phyloP scores from a whole-genome alignment of 306 rosid genomes.

The Begonia masoniana region DNA sequence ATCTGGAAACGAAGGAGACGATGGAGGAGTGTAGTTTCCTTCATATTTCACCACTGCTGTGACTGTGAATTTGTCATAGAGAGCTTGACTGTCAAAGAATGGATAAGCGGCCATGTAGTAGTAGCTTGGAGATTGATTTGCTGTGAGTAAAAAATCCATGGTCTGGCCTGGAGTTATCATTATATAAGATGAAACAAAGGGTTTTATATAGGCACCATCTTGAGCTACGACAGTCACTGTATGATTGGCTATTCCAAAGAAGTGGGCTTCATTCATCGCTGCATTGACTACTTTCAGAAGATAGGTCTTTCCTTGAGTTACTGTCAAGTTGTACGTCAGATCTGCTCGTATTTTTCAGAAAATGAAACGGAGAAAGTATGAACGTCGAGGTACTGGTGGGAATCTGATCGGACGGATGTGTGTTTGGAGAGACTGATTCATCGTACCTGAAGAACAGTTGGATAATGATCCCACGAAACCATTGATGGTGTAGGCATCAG shows the following conservation, averaged over 20 bases:
- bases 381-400: not conserved
- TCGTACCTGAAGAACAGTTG: slow-evolving; percentile 17
- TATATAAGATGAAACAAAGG: slow-evolving; percentile 5
- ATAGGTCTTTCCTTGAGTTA: slow-evolving; percentile 8
- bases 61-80: slow-evolving; percentile 1
- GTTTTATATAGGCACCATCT: slow-evolving; percentile 16
- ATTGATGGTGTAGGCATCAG: slow-evolving; percentile 18
- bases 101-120: slow-evolving; percentile 11
- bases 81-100: not conserved
- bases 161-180: slow-evolving; percentile 17
- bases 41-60: not conserved
- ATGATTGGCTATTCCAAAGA: slow-evolving; percentile 12
- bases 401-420: too few relatives aligned
- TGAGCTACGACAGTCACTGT: slow-evolving; percentile 9
- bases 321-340: not conserved
- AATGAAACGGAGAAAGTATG: not conserved
- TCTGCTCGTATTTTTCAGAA: not conserved
- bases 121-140: slow-evolving; percentile 3
- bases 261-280: slow-evolving; percentile 10
- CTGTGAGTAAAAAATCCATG: slow-evolving; percentile 11
- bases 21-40: not conserved
- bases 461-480: slow-evolving; percentile 19
- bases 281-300: slow-evolving; percentile 5
- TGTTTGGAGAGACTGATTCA: too few relatives aligned
- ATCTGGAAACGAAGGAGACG: not conserved